Evolutionary conservation across 2,329 filamentous ascomycete species (phyloP).

Genomic region (Talaromyces sp.): DNA sequence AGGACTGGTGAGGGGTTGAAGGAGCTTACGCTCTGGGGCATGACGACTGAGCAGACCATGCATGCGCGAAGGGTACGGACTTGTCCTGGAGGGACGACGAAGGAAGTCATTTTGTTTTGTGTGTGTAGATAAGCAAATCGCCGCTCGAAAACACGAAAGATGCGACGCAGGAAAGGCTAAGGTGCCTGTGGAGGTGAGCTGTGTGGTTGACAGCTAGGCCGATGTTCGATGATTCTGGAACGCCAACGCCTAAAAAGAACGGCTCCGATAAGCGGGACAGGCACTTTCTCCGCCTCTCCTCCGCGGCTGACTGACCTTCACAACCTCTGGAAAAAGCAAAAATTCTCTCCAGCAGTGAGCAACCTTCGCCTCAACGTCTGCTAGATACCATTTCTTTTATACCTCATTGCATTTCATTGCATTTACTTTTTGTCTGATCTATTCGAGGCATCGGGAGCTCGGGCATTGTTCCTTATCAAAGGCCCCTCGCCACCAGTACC

Average conservation of each 20-base stretch:
- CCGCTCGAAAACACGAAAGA: neutral
- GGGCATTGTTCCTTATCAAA: conserved; percentile 1
- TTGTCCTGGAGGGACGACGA: conserved; percentile 71
- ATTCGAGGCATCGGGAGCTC: neutral
- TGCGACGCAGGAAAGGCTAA: neutral
- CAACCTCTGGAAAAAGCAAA: conserved; percentile 4
- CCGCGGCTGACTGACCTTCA: neutral
- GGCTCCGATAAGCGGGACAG: conserved; percentile 12
- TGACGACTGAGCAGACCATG: conserved; percentile 97
- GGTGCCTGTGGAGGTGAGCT: neutral
- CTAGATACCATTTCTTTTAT: neutral
- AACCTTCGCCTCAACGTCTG: neutral
- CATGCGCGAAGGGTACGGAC: conserved; percentile 89
- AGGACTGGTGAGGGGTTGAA: conserved; percentile 16
- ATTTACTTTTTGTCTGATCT: neutral
- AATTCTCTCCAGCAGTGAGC: neutral
- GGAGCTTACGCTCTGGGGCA: conserved; percentile 67
- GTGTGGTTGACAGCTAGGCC: neutral
- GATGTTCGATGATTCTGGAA: conserved; percentile 21
- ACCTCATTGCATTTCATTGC: neutral
- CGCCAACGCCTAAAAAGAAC: conserved; percentile 4
- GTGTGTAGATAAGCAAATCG: neutral
- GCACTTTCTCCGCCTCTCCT: conserved; percentile 4
- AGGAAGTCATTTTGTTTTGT: conserved; percentile 43
- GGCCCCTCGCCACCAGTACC: conserved; percentile 5